Evolutionary conservation across 2,329 filamentous ascomycete genomes (phyloP).

Genomic region (Diaporthe nobilis): DNA sequence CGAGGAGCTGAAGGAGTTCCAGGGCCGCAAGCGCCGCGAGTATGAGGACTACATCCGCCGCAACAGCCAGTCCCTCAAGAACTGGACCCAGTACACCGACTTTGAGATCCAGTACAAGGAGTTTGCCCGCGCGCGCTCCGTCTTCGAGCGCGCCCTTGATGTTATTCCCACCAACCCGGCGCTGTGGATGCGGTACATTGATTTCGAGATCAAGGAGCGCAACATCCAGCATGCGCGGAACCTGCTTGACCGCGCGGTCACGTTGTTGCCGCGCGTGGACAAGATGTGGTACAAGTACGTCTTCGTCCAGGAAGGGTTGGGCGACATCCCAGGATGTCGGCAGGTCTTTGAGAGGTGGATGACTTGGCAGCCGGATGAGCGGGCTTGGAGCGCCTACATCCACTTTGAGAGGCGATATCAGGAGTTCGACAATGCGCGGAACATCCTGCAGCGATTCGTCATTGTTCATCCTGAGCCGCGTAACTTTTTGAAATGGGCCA

Average conservation of each 20-base stretch:
- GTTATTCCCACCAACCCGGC: constrained; percentile 89
- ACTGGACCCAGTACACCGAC: constrained; percentile 97
- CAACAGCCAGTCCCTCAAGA: constrained; percentile 96
- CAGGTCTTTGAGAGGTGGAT: constrained; percentile 99
- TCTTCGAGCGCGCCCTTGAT: constrained; percentile 96
- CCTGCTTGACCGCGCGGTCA: constrained; percentile 93
- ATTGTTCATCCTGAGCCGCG: constrained; percentile 93
- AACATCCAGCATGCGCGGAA: constrained; percentile 99
- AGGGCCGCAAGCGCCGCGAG: constrained; percentile 94
- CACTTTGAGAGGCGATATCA: constrained; percentile 96
- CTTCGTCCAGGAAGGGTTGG: constrained; percentile 98
- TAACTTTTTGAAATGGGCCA: constrained; percentile 99
- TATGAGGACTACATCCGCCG: constrained; percentile 98
- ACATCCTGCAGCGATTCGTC: constrained; percentile 91
- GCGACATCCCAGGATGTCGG: constrained; percentile 90
- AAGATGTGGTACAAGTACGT: constrained; percentile 99
- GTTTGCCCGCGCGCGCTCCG: constrained; percentile 88
- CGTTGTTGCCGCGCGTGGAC: constrained; percentile 89
- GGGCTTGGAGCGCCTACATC: constrained; percentile 95
- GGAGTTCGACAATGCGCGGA: constrained; percentile 90
- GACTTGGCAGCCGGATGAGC: constrained; percentile 97
- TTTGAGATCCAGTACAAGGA: constrained; percentile 99
- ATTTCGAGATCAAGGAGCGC: constrained; percentile 90
- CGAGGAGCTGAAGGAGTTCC: constrained; percentile 97
- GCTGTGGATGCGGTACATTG: constrained; percentile 93